Base-by-base conservation (phyloP, 192 early-diverging fungal genomes). In the Coemansia furcata region DNA sequence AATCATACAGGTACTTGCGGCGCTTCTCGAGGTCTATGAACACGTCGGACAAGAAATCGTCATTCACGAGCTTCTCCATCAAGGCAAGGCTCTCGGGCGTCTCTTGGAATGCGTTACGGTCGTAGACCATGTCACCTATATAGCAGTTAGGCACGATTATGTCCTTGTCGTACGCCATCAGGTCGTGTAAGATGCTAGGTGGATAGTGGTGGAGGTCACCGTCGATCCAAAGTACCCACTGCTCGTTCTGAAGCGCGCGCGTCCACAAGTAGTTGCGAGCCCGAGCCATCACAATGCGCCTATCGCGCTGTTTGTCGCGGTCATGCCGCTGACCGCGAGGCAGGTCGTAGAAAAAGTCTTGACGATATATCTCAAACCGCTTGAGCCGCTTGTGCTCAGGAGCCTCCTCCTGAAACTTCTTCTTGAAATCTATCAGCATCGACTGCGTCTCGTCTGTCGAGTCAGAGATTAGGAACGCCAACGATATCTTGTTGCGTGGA, bases 221-320 rank as follows among this genome's bases (percentile, higher is more conserved):
- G 54, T 91, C 90, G 6, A 91, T 73, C 90, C 90, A 91, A 9
- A 91, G 79, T 12, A 91, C 89, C 90, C 90, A 91, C 12, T 84
- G 80, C 36, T 87, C 86, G 60, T 85, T 78, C 23, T 70, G 55
- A 9, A 91, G 65, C 1, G 90, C 82, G 8, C 84, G 73, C 2
- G 83, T 80, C 68, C 89, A 76, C 29, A 90, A 66, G 17, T 75
- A 80, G 55, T 90, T 91, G 59, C 89, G 84, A 30, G 84, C 84
- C 17, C 80, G 78, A 29, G 90, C 87, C 76, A 91, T 83, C 58
- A 84, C 82, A 36, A 67, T 77, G 29, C 89, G 83, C 33, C 89
- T 81, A 42, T 82, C 66, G 12, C 68, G 67, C 69, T 91, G 90
- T 21, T 84, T 79, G 8, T 82, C 69, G 59, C 84, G 84, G 15